A percentile compares a stretch with the other conserved stretches of the same genome.
Conservation (phyloP, 2,329 filamentous ascomycete genomes). For the Zymoseptoria passerinii region DNA sequence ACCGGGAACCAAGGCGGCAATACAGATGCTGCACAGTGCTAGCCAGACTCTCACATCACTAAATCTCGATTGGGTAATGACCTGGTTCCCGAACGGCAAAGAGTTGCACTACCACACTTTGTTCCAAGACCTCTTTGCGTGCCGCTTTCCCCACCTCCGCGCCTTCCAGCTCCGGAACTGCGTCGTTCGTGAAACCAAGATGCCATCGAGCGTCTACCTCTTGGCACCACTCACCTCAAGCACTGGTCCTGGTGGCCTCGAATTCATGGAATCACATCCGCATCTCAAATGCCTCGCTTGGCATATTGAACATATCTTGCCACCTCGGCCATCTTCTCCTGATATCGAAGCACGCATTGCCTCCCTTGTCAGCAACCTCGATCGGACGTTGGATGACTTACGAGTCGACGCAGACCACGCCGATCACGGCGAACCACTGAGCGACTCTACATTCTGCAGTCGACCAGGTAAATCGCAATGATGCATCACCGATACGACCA, state of each 20-base stretch:
- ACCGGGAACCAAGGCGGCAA: constrained; percentile 15
- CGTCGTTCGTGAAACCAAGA: constrained; percentile 29
- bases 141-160: constrained; percentile 37
- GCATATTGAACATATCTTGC: constrained; percentile 41
- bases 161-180: constrained; percentile 42
- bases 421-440: constrained; percentile 20
- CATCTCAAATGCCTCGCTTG: constrained; percentile 39
- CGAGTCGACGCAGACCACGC: constrained; percentile 33
- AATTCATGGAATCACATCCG: constrained; percentile 38
- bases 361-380: constrained; percentile 33
- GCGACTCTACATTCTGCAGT: constrained; percentile 6
- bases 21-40: constrained; percentile 13
- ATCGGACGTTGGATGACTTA: constrained; percentile 34
- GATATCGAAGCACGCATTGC: constrained; percentile 21
- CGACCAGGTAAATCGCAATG: neutral
- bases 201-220: constrained; percentile 33
- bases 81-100: neutral
- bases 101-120: neutral
- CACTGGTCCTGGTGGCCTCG: constrained; percentile 19
- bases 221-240: constrained; percentile 5
- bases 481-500: neutral
- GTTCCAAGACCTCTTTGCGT: constrained; percentile 22
- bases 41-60: constrained; percentile 27
- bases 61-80: constrained; percentile 30
- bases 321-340: constrained; percentile 20